These are phyloP conservation scores for Fusarium nurragi DNA, from an alignment of 2,329 filamentous ascomycete genomes.

Conservation along the genomic window DNA sequence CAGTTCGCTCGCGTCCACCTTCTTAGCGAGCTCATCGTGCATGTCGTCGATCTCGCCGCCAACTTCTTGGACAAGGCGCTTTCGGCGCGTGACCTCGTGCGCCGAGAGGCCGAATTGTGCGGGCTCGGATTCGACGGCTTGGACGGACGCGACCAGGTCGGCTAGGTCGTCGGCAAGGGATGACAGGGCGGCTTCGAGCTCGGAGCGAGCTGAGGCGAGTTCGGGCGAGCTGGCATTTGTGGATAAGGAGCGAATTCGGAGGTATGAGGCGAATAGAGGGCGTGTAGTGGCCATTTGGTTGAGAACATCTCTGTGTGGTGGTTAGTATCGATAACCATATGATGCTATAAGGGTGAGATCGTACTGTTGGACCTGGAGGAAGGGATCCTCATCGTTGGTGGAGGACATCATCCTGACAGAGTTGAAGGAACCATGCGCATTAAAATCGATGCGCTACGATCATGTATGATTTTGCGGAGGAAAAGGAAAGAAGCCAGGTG, in stretches of 20 bases:
- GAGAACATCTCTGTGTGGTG: conserved; percentile 79
- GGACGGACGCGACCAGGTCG: conserved; percentile 87
- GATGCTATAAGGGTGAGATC: conserved; percentile 35
- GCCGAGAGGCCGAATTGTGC: conserved; percentile 86
- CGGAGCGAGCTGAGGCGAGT: conserved; percentile 78
- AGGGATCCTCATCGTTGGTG: conserved; percentile 73
- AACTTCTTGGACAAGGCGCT: conserved; percentile 88
- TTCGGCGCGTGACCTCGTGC: conserved; percentile 81
- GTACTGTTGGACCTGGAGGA: conserved; percentile 77
- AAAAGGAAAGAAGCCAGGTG: conserved; percentile 7
- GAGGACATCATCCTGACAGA: conserved; percentile 70
- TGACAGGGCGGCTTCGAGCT: conserved; percentile 72
- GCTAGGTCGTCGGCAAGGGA: conserved; percentile 83
- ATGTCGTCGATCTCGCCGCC: conserved; percentile 89
- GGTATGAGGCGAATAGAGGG: conserved; percentile 91
- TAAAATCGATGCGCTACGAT: conserved; percentile 7
- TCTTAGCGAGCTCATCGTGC: conserved; percentile 79
- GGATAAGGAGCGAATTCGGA: conserved; percentile 90
- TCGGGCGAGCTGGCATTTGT: conserved; percentile 80
- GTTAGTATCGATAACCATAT: conserved; percentile 15
- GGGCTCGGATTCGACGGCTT: conserved; percentile 87
- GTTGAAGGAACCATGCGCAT: conserved; percentile 36
- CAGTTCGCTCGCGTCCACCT: conserved; percentile 59
- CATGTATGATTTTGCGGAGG: not conserved
- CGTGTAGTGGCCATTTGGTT: conserved; percentile 81